Evolutionary conservation across 148 eudicot genomes (phyloP), one percentile per base, ranked within the genome.

Genomic region (Amaranthus hypochondriacus): DNA sequence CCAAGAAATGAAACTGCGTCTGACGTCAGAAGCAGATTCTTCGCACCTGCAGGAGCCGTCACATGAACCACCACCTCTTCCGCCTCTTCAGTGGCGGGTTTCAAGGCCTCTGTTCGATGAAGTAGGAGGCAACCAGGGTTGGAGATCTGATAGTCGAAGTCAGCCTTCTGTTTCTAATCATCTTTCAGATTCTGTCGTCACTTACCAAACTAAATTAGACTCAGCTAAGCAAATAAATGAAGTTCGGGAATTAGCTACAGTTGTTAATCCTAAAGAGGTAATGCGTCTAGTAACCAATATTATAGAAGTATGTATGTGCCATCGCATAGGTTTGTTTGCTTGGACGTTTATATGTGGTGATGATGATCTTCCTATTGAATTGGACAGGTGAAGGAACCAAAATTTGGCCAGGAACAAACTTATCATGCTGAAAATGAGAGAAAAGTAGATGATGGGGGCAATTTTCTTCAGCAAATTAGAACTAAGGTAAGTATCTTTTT

Each of bases 381-480:
- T 51, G 75, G 79, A 86, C 83, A 83, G 74, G 81, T 76, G n/a
- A 84, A 77, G 73, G 73, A 58, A 67, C 79, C 79, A 73, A 83
- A 79, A 57, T 59, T 77, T 81, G 77, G 54, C 69, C 84, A 75
- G 50, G 74, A 77, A 53, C 84, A 76, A 74, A 78, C 39, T 63
- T 69, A 74, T 66, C 82, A 75, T 68, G 70, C 68, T 13, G 68
- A 46, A 61, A 78, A 87, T 56, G 83, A 72, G 62, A 81, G 57
- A 62, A 75, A 53, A 13, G 68, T 72, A 53, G 89, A 90, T 78
- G 97, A 89, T 47, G 83, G 69, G 67, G 93, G 81, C 9, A 96
- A 92, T 75, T 92, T 96, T 75, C 82, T 96, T 59, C 91, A 92
- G 42, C 99, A 92, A 86, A 96, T 96, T 52, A 86, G 95, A 77